phyloP scores from a whole-genome alignment of 768 basidiomycete genomes.

The Lentinus brumalis region DNA sequence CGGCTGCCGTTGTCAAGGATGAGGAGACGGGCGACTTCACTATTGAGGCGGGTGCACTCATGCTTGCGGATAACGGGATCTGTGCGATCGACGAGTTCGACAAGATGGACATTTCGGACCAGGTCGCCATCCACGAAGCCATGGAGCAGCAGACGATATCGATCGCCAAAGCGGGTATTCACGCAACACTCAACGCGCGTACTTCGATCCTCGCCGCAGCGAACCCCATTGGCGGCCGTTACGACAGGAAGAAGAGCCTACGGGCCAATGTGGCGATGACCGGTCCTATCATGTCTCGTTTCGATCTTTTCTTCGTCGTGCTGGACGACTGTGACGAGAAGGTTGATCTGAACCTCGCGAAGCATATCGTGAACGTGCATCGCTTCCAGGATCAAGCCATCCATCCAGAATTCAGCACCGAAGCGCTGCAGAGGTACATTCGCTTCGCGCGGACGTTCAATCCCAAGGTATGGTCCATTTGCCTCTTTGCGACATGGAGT shows the following conservation, averaged over 20 bases:
- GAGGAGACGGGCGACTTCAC: conserved; percentile 99
- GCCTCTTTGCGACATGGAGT: neutral
- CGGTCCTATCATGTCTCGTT: conserved; percentile 98
- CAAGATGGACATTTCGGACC: conserved; percentile 99
- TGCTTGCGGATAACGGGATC: conserved; percentile 99
- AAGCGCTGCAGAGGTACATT: conserved; percentile 95
- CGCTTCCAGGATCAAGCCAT: conserved; percentile 94
- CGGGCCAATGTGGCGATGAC: conserved; percentile 96
- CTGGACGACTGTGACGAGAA: conserved; percentile 95
- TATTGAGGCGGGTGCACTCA: conserved; percentile 97
- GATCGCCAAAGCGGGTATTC: conserved; percentile 98
- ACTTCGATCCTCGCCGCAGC: conserved; percentile 98
- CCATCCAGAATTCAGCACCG: conserved; percentile 95
- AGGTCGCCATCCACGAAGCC: conserved; percentile 99
- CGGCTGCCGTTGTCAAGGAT: conserved; percentile 96
- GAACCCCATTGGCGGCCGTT: conserved; percentile 95
- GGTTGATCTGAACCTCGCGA: conserved; percentile 90
- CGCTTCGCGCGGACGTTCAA: conserved; percentile 97
- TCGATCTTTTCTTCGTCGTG: conserved; percentile 97
- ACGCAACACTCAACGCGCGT: conserved; percentile 96
- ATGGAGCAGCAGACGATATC: conserved; percentile 99
- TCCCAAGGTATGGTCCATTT: conserved; percentile 70
- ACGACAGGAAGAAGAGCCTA: conserved; percentile 91
- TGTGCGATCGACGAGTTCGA: conserved; percentile 99
- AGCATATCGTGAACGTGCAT: conserved; percentile 97